Conservation (phyloP, 148 eudicot species). For the Chenopodium suecicum region DNA sequence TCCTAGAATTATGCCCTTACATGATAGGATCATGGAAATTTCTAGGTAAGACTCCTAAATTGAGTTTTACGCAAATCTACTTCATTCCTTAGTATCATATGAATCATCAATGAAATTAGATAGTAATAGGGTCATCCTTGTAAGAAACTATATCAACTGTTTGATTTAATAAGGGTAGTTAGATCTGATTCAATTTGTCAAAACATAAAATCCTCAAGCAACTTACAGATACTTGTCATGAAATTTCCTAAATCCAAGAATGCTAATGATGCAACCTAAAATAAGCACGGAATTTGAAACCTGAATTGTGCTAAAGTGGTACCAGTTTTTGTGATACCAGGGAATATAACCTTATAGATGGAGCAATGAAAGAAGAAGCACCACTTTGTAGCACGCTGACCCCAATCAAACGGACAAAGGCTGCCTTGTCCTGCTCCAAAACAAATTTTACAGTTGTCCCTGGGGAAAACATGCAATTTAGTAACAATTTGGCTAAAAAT, state of each 20-base stretch:
- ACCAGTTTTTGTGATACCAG: neutral
- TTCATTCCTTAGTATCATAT: neutral
- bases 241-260: neutral
- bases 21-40: neutral
- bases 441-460: constrained; percentile 96
- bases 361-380: constrained; percentile 96
- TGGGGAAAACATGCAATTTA: constrained; percentile 30
- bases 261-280: neutral
- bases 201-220: neutral
- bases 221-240: neutral
- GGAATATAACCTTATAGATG: constrained; percentile 73
- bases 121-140: no score
- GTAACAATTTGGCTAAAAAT: neutral
- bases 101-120: neutral
- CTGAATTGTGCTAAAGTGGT: neutral
- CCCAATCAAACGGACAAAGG: constrained; percentile 81
- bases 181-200: neutral
- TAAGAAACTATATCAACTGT: no score
- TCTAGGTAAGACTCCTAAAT: neutral
- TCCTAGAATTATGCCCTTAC: neutral
- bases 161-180: neutral
- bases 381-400: constrained; percentile 91
- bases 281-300: neutral
- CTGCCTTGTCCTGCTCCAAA: constrained; percentile 86
- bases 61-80: neutral